phyloP scores from a whole-genome alignment of 1,284 basidiomycete species.

The Limonomyces culmigenus region DNA sequence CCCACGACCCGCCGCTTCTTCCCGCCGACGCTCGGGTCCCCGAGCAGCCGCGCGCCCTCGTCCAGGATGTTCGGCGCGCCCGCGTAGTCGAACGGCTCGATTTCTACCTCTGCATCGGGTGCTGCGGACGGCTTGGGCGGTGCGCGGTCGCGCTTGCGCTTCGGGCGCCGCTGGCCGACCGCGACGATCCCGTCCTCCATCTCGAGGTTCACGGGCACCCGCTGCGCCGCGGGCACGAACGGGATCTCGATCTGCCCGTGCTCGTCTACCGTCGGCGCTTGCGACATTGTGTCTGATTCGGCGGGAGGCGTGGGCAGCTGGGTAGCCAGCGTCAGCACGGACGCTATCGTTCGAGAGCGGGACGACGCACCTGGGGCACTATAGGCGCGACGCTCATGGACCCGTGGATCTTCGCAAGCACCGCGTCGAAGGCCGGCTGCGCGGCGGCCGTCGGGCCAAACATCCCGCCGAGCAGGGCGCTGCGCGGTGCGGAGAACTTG shows the following conservation, averaged over 20 bases:
- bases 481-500: too few species aligned
- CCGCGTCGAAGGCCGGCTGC: too few species aligned
- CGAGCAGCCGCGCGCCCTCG: slow-evolving; percentile 24
- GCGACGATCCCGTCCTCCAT: slow-evolving; percentile 51
- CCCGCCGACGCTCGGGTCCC: slow-evolving; percentile 17
- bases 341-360: too few species aligned
- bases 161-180: slow-evolving; percentile 43
- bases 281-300: too few species aligned
- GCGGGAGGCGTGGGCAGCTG: slow-evolving; percentile 1
- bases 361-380: too few species aligned
- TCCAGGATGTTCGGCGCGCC: slow-evolving; percentile 67
- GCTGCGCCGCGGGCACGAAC: slow-evolving; percentile 46
- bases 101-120: slow-evolving; percentile 11
- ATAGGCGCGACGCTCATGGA: too few species aligned
- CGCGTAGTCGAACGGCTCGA: slow-evolving; percentile 60
- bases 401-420: too few species aligned
- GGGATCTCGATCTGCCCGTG: slow-evolving; percentile 44
- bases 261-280: too few species aligned
- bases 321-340: background rate
- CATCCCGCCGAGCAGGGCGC: too few species aligned
- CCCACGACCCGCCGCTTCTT: slow-evolving; percentile 33
- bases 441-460: too few species aligned
- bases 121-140: slow-evolving; percentile 5
- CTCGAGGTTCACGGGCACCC: slow-evolving; percentile 15
- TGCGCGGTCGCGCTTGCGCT: slow-evolving; percentile 35